Base-by-base conservation (phyloP, 192 early-diverging fungal species). In the Backusella morwellensis region DNA sequence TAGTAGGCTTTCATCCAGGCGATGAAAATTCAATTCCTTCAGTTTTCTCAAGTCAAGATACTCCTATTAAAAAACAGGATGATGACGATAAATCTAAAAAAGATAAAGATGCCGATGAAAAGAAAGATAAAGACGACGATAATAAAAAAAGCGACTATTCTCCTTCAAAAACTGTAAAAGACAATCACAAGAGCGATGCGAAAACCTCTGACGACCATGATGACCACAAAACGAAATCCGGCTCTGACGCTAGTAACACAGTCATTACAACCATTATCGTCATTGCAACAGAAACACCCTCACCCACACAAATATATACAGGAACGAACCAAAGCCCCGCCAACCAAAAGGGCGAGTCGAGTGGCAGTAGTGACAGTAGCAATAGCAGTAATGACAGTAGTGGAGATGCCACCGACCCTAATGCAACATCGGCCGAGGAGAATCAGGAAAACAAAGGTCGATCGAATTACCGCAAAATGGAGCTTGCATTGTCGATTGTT, bases 401-500 rank as follows among this genome's bases (percentile, higher is more conserved):
- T 36, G 32, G 47, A 59, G 23, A 74, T 29, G 19, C 35, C 21
- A 17, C 56, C 4, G 34, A 59, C 8, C 35, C 19, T n/a, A 19
- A 73, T 32, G 35, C n/a, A 23, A 34, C 73, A 12, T 66, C 56
- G 9, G 17, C 12, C 4, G 21, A 34, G 0, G 35, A 12, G 0
- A 56, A 74, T 23, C 26, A 72, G 8, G 6, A 21, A 0, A 35
- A 29, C 9, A 32, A 52, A 34, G 42, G 12, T 1, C 21, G 44
- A 35, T 32, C 36, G 50, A 59, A n/a, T 23, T 66, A 52, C 17
- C 32, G 59, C 36, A 35, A 52, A 63, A 21, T 59, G n/a, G 73
- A 36, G 41, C n/a, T 41, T 12, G 73, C 52, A 29, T 26, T 74
- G 15, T 74, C 73, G 63, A 52, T 74, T 66, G 73, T 74, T 15